phyloP scores from a whole-genome alignment of 2,329 filamentous ascomycete genomes.

The Myriosclerotinia duriaeana region DNA sequence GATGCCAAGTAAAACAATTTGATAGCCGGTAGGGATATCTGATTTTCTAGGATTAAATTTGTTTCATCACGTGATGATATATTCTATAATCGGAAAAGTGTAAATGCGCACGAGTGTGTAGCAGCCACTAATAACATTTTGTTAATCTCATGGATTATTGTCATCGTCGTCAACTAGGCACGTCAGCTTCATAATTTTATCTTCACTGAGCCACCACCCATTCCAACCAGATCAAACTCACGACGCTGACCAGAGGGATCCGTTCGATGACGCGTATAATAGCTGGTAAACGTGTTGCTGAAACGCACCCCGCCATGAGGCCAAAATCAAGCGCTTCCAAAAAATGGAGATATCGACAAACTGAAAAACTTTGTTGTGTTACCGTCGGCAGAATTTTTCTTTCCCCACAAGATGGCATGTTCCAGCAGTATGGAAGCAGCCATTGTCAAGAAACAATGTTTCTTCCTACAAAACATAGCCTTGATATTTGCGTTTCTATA shows the following conservation, averaged over 20 bases:
- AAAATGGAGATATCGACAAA: background rate
- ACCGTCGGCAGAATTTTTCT: background rate
- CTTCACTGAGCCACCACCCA: constrained; percentile 10
- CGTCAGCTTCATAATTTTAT: background rate
- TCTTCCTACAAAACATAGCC: background rate
- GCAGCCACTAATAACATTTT: no score
- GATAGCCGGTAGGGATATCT: no score
- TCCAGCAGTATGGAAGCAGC: background rate
- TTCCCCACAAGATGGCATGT: background rate
- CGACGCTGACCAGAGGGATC: background rate
- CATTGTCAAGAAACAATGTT: background rate
- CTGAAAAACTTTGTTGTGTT: background rate
- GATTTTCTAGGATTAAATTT: no score
- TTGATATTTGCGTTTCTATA: background rate
- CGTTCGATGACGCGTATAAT: background rate
- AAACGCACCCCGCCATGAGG: background rate
- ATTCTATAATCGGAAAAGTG: no score
- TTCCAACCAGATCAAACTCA: background rate
- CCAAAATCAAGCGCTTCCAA: background rate
- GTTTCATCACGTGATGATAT: no score
- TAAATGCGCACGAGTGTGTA: no score
- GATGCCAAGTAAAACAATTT: no score
- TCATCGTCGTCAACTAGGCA: no score
- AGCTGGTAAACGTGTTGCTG: background rate
- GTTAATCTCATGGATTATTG: no score